phyloP scores from a whole-genome alignment of 805 yeast species.

The Suhomyces sp. region DNA sequence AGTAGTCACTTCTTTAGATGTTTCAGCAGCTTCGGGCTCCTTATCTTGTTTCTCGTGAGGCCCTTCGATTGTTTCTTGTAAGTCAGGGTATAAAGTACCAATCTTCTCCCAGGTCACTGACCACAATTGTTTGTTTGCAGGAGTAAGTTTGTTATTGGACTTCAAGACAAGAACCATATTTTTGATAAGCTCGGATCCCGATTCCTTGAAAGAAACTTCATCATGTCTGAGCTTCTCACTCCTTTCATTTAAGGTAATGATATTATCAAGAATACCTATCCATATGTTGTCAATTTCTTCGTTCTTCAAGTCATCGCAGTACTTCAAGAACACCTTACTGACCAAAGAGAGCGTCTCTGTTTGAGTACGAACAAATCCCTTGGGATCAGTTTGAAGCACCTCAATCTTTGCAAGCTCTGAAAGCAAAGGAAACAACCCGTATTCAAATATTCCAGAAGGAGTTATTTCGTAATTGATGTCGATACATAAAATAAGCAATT shows the following conservation, averaged over 20 bases:
- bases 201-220: constrained; percentile 22
- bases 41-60: background rate
- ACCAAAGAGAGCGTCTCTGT: constrained; percentile 63
- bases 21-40: background rate
- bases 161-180: constrained; percentile 41
- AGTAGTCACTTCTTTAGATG: background rate
- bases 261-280: constrained; percentile 34
- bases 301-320: constrained; percentile 23
- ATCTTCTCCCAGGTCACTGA: constrained; percentile 31
- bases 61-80: constrained; percentile 8
- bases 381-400: constrained; percentile 51
- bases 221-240: constrained; percentile 13
- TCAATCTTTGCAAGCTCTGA: constrained; percentile 66
- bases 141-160: constrained; percentile 20
- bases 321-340: constrained; percentile 51
- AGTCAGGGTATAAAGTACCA: constrained; percentile 25
- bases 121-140: constrained; percentile 27
- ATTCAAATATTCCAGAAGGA: constrained; percentile 60
- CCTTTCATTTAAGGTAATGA: constrained; percentile 24
- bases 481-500: constrained; percentile 46
- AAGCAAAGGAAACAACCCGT: constrained; percentile 72
- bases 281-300: constrained; percentile 28
- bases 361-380: constrained; percentile 64
- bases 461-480: constrained; percentile 38
- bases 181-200: constrained; percentile 36